Evolutionary conservation across 169 alveolate species (phyloP), one percentile per base, ranked within the genome.

Genomic region (Cystoisospora suis): DNA sequence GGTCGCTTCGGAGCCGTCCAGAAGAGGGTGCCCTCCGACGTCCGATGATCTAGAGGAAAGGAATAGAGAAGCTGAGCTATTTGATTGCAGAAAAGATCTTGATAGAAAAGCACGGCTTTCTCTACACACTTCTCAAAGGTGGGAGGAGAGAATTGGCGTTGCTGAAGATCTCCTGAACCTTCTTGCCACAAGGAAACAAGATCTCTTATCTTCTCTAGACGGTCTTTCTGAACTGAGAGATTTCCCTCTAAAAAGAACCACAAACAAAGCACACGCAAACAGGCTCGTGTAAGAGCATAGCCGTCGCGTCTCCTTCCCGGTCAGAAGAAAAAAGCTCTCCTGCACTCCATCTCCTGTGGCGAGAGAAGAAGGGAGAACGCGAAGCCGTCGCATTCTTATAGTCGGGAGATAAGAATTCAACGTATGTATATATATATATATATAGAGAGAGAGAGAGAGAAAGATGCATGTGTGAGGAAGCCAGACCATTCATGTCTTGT

Each of bases 1-100:
- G 98, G 97, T 93, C 99, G 96, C 92, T 99, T 99, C 27, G 99
- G 99, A 29, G 99, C 99, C 47, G 98, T 94, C 99, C 99, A 99
- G 95, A 99, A 99, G 81, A 95, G 97, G 23, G 96, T 94, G 3
- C 99, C 99, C 83, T 97, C 98, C n/a, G 96, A 93, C 65, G 97
- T 98, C 85, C 91, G 94, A 90, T 98, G 99, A 86, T 98, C 99
- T 47, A 93, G 95, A 0, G 99, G 99, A 96, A 98, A 98, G 70
- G 98, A 96, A 91, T 97, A 91, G 80, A 98, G 95, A 61, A 99
- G 97, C 91, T 98, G 98, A 47, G 93, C 94, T 81, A 99, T 99
- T 87, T 97, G 96, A 91, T 98, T 95, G 75, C 95, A 92, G 96
- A 97, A 98, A 81, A 95, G 93, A 29, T 95, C 96, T 81, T 98